Evolutionary conservation across 768 basidiomycete species (phyloP).

Genomic region (Chlorophyllum brunneum): DNA sequence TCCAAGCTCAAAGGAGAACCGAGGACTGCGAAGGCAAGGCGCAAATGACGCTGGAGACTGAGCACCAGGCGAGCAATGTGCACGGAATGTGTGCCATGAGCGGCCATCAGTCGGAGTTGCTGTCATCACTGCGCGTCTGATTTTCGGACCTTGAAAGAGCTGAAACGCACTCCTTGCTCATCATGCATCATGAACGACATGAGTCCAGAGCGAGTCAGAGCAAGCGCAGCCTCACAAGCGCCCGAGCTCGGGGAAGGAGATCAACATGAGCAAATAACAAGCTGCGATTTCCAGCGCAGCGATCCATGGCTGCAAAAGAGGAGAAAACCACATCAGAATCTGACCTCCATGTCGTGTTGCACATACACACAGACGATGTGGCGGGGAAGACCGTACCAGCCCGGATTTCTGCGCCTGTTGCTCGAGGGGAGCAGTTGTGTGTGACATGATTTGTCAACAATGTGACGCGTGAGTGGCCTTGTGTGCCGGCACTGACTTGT

Average conservation of each 20-base stretch:
- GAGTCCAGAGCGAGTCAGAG: constrained; percentile 7
- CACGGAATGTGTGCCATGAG: background rate
- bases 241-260: constrained; percentile 11
- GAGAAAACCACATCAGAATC: too few relatives aligned
- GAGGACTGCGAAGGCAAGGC: too few relatives aligned
- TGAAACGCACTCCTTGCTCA: background rate
- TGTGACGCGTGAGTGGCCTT: constrained; percentile 9
- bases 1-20: too few relatives aligned
- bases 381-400: too few relatives aligned
- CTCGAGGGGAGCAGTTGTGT: background rate
- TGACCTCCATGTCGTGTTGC: too few relatives aligned
- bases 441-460: constrained; percentile 8
- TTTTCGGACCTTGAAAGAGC: too few relatives aligned
- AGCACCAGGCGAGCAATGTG: too few relatives aligned
- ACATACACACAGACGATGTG: background rate
- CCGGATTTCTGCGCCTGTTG: too few relatives aligned
- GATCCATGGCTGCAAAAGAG: too few relatives aligned
- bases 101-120: constrained; percentile 11
- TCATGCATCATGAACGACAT: background rate
- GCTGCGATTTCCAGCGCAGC: too few relatives aligned
- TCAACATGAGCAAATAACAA: constrained; percentile 6
- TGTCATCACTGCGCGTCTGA: too few relatives aligned
- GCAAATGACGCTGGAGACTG: too few relatives aligned
- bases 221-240: background rate
- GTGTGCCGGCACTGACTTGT: constrained; percentile 31